Evolutionary conservation across 2,329 filamentous ascomycete species (phyloP).

Genomic region (Microthyrium microscopicum): DNA sequence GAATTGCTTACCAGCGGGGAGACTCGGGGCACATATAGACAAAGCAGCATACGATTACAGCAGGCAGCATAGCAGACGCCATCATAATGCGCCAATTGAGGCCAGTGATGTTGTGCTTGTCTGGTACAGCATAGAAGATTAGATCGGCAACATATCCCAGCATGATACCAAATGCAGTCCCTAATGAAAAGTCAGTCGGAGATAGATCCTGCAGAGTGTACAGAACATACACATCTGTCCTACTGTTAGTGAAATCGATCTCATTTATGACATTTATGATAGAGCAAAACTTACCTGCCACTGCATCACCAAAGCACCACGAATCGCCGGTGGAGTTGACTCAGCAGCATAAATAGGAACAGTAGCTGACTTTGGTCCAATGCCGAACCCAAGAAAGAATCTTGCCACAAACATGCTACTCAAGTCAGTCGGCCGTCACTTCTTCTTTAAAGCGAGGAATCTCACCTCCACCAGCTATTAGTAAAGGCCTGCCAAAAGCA

Average conservation of each 20-base stretch:
- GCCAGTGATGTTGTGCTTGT: slow-evolving; percentile 36
- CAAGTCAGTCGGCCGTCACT: too few relatives aligned
- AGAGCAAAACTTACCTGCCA: slow-evolving; percentile 22
- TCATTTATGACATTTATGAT: background rate
- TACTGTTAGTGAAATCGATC: too few relatives aligned
- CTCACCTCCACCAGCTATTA: slow-evolving; percentile 51
- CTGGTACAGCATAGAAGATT: slow-evolving; percentile 39
- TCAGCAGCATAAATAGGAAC: slow-evolving; percentile 66
- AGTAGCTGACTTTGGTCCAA: slow-evolving; percentile 58
- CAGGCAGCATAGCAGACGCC: slow-evolving; percentile 43
- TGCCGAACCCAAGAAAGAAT: slow-evolving; percentile 61
- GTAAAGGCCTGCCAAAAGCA: slow-evolving; percentile 48
- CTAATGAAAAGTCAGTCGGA: slow-evolving; percentile 10
- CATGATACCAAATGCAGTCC: slow-evolving; percentile 12
- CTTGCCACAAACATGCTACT: too few relatives aligned
- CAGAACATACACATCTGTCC: too few relatives aligned
- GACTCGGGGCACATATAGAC: slow-evolving; percentile 25
- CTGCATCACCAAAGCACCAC: slow-evolving; percentile 34
- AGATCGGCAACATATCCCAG: slow-evolving; percentile 17
- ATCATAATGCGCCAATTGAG: slow-evolving; percentile 54
- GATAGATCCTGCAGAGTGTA: too few relatives aligned
- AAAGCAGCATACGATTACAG: slow-evolving; percentile 17
- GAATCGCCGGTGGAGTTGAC: slow-evolving; percentile 14
- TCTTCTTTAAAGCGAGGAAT: too few relatives aligned
- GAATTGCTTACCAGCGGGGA: slow-evolving; percentile 29